These are phyloP conservation scores for Ustilago loliicola DNA, from an alignment of 1,284 basidiomycete genomes.

Conservation along the genomic window DNA sequence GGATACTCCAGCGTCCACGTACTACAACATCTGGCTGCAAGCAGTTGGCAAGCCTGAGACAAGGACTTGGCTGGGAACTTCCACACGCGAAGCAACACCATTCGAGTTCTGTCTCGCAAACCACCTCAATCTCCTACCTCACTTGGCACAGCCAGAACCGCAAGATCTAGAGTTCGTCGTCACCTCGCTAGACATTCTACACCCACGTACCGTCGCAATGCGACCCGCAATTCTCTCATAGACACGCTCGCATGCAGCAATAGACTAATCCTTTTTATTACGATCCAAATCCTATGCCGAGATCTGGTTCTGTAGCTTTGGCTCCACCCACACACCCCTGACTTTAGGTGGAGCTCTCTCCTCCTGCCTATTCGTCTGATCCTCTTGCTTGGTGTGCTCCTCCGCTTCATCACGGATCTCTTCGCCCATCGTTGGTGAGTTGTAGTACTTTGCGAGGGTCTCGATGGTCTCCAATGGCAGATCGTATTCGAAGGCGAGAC, in stretches of 20 bases:
- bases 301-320: constrained; percentile 35
- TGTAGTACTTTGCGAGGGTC: constrained; percentile 43
- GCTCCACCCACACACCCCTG: constrained; percentile 46
- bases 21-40: constrained; percentile 42
- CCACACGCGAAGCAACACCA: constrained; percentile 41
- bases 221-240: constrained; percentile 6
- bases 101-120: constrained; percentile 31
- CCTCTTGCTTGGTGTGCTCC: constrained; percentile 19
- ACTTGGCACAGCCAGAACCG: neutral
- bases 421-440: constrained; percentile 55
- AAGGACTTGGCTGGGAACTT: constrained; percentile 37
- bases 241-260: neutral
- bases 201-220: neutral
- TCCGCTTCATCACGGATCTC: constrained; percentile 35
- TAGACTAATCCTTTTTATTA: neutral
- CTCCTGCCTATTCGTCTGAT: constrained; percentile 40
- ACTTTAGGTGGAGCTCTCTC: constrained; percentile 42
- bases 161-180: constrained; percentile 22
- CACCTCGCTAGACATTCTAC: constrained; percentile 15
- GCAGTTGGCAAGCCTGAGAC: constrained; percentile 4
- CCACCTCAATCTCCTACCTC: constrained; percentile 7
- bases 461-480: constrained; percentile 42
- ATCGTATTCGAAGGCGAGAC: constrained; percentile 54
- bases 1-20: neutral
- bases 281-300: constrained; percentile 3